A percentile compares a stretch with the other conserved stretches of the same genome.
phyloP scores from a whole-genome alignment of 139 green algal species.

The Micractinium sp. region DNA sequence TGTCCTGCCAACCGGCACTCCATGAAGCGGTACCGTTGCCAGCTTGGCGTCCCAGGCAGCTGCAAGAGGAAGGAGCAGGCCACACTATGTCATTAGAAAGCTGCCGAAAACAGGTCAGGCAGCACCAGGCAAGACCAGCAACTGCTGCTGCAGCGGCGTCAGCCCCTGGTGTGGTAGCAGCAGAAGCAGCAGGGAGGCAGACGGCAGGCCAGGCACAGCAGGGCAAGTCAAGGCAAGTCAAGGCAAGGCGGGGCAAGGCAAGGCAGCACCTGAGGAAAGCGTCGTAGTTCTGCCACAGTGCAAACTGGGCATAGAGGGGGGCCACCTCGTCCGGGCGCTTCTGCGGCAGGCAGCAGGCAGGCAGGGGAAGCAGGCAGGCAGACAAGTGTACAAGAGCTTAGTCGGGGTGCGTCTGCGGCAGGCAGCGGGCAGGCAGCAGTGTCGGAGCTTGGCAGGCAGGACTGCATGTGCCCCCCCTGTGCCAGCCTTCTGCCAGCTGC shows the following conservation, averaged over 20 bases:
- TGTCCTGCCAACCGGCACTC: constrained; percentile 2
- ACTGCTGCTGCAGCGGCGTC: not conserved
- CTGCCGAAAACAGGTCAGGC: not conserved
- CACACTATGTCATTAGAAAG: not conserved
- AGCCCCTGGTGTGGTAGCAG: no score
- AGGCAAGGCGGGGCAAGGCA: not conserved
- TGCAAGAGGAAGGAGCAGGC: not conserved
- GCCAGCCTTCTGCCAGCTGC: not conserved
- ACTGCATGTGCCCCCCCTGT: not conserved
- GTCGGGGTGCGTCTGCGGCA: not conserved
- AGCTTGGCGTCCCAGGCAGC: not conserved
- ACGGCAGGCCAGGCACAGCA: not conserved
- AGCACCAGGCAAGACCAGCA: not conserved
- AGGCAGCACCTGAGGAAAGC: not conserved
- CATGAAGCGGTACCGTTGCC: not conserved
- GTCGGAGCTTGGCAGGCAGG: not conserved
- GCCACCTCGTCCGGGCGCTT: not conserved
- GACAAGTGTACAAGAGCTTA: not conserved
- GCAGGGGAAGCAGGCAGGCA: not conserved
- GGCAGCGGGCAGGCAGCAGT: not conserved
- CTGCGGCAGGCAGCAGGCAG: not conserved
- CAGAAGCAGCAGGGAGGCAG: no score
- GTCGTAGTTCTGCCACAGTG: not conserved
- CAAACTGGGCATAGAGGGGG: not conserved
- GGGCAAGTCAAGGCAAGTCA: not conserved